These are phyloP conservation scores for Candida dubliniensis DNA, from an alignment of 1,139 yeast genomes.

Conservation along the genomic window DNA sequence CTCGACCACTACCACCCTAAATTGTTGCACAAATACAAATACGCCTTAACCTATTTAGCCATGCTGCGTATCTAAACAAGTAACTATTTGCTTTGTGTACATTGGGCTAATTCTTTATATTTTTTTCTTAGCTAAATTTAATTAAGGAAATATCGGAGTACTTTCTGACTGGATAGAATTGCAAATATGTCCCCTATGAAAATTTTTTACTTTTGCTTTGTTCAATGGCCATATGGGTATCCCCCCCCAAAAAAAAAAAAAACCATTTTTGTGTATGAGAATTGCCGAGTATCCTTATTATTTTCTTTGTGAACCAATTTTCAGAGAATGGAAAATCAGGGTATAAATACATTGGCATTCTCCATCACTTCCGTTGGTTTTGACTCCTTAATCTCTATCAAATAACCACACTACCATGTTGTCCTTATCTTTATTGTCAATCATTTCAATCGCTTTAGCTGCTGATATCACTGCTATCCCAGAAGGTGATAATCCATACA, in stretches of 20 bases:
- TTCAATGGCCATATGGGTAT: background rate
- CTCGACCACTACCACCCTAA: no score
- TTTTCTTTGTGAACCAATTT: no score
- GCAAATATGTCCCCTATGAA: no score
- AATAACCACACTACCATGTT: background rate
- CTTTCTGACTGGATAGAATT: background rate
- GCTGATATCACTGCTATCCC: background rate
- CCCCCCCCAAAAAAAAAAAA: background rate
- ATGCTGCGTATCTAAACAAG: background rate
- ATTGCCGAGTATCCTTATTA: no score
- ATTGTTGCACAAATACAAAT: no score
- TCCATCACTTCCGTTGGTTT: background rate
- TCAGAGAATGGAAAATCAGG: no score
- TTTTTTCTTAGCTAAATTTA: background rate
- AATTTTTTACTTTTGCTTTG: background rate
- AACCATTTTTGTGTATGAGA: no score
- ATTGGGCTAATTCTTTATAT: background rate
- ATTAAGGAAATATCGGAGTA: background rate
- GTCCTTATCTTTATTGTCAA: background rate
- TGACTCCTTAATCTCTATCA: background rate
- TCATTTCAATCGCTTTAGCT: background rate
- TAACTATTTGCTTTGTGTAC: background rate
- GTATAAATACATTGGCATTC: background rate
- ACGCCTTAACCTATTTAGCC: background rate
- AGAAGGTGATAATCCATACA: conserved; percentile 8